Evolutionary conservation across 2,329 filamentous ascomycete species (phyloP).

Genomic region (Periconia sp.): DNA sequence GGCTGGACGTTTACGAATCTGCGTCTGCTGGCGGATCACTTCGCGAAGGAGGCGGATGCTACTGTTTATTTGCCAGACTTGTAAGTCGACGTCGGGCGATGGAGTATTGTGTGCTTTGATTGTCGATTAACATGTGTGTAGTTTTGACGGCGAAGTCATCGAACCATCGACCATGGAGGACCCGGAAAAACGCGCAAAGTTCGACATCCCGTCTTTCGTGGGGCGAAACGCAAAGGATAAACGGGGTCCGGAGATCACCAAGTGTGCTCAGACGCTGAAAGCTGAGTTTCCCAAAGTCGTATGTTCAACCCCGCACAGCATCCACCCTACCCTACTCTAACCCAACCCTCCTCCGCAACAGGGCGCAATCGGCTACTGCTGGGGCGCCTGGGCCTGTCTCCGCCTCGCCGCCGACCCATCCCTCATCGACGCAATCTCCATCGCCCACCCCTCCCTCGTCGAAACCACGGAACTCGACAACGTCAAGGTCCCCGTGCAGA

Average conservation of each 20-base stretch:
- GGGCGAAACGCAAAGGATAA: slow-evolving; percentile 40
- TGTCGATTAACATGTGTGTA: slow-evolving; percentile 2
- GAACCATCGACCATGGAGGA: slow-evolving; percentile 24
- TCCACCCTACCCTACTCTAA: neutral
- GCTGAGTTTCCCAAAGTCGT: slow-evolving; percentile 44
- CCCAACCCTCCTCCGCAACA: neutral
- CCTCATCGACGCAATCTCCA: slow-evolving; percentile 33
- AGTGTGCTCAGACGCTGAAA: slow-evolving; percentile 40
- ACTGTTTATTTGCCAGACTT: slow-evolving; percentile 52
- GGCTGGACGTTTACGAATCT: slow-evolving; percentile 52
- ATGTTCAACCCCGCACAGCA: neutral
- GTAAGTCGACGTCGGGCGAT: slow-evolving; percentile 48
- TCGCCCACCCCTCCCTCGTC: slow-evolving; percentile 33
- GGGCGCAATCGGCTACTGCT: slow-evolving; percentile 47
- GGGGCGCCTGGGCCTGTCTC: slow-evolving; percentile 45
- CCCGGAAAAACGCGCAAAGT: slow-evolving; percentile 28
- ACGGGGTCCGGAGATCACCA: slow-evolving; percentile 44
- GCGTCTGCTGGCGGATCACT: slow-evolving; percentile 51
- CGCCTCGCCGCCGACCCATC: slow-evolving; percentile 33
- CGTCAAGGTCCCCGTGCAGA: slow-evolving; percentile 34
- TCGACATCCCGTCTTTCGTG: slow-evolving; percentile 47
- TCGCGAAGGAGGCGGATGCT: slow-evolving; percentile 49
- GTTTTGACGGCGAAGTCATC: slow-evolving; percentile 37
- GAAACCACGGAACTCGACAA: slow-evolving; percentile 33
- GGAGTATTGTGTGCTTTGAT: slow-evolving; percentile 27